phyloP scores from a whole-genome alignment of 2,329 filamentous ascomycete genomes.

The Trichoderma guizhouense region DNA sequence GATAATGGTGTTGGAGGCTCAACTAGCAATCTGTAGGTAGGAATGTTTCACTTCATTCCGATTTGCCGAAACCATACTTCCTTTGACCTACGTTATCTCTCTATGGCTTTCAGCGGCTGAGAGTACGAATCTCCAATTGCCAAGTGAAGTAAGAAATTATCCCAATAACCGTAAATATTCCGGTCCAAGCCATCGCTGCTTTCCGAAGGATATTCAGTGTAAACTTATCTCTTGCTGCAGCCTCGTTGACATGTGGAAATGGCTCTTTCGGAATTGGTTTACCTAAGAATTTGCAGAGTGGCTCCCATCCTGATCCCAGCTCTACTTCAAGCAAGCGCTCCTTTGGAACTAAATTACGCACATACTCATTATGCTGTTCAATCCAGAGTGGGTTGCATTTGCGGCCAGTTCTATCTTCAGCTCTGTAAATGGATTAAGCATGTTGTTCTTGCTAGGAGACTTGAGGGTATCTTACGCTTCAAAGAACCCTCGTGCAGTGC shows the following conservation, averaged over 20 bases:
- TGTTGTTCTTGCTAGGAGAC: not conserved
- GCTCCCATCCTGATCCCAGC: slow-evolving; percentile 36
- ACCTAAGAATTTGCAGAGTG: slow-evolving; percentile 36
- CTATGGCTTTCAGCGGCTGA: not conserved
- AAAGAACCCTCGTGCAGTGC: not conserved
- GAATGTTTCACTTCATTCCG: not conserved
- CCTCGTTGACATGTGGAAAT: slow-evolving; percentile 31
- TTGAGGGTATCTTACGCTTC: not conserved
- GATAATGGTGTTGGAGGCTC: not conserved
- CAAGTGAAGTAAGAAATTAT: not conserved
- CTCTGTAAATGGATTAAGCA: not conserved
- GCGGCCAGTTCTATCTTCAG: not conserved
- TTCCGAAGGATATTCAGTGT: not conserved
- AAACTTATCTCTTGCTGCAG: not conserved
- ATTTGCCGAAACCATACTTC: not conserved
- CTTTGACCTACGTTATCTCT: not conserved
- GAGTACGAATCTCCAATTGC: not conserved
- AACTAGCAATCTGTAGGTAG: not conserved
- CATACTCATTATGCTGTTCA: slow-evolving; percentile 16
- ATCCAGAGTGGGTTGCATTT: not conserved
- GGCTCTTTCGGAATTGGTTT: slow-evolving; percentile 29
- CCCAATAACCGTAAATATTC: not conserved
- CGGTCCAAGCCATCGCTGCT: not conserved
- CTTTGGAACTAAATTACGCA: slow-evolving; percentile 14
- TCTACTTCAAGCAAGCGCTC: slow-evolving; percentile 29